Percentiles rank a stretch among this genome's conserved stretches.
phyloP scores from a whole-genome alignment of 2,329 filamentous ascomycete species.

The Blumeria hordei region DNA sequence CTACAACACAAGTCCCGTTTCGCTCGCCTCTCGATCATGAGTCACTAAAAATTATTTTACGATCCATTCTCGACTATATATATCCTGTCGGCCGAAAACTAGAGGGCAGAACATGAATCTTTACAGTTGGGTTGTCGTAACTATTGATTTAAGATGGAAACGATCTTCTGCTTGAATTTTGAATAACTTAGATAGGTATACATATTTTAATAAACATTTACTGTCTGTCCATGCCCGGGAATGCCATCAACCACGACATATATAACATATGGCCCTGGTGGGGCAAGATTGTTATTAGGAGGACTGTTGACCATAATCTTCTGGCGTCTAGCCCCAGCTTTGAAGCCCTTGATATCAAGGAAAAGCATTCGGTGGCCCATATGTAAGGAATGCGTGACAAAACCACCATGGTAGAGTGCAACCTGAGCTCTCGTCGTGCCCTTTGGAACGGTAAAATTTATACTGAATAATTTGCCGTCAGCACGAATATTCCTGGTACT shows the following conservation, averaged over 20 bases:
- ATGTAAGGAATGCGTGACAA: constrained; percentile 34
- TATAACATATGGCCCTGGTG: constrained; percentile 34
- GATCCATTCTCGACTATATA: no score
- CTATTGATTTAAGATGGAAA: no score
- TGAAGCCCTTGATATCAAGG: constrained; percentile 25
- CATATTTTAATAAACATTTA: constrained; percentile 6
- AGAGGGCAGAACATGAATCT: no score
- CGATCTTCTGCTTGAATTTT: no score
- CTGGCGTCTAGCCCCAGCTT: constrained; percentile 18
- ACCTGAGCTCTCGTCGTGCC: constrained; percentile 22
- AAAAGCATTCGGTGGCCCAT: constrained; percentile 35
- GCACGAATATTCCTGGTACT: constrained; percentile 19
- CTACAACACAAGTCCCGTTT: no score
- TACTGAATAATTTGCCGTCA: constrained; percentile 20
- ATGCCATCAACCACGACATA: constrained; percentile 24
- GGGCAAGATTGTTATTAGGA: constrained; percentile 27
- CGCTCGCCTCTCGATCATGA: no score
- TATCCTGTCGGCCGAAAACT: no score
- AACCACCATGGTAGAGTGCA: constrained; percentile 31
- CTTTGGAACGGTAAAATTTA: constrained; percentile 22
- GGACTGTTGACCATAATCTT: constrained; percentile 28
- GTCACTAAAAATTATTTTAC: no score
- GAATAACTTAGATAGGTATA: no score
- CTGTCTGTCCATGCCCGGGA: constrained; percentile 13
- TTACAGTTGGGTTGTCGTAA: no score